phyloP scores from a whole-genome alignment of 169 alveolate species.

The Neospora caninum region DNA sequence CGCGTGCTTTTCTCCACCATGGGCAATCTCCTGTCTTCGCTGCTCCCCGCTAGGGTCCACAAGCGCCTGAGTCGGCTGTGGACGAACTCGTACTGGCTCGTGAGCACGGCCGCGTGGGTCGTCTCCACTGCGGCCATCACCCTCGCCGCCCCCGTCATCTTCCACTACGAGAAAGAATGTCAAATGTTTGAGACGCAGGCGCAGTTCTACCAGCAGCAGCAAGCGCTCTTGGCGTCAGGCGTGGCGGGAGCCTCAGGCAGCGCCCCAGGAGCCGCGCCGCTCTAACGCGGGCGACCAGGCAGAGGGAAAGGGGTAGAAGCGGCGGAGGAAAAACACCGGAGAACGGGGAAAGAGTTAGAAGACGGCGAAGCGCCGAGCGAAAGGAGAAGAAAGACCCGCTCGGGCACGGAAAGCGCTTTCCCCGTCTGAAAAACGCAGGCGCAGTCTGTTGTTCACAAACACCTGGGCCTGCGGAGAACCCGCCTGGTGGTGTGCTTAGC shows the following conservation, averaged over 20 bases:
- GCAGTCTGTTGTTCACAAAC: too few species aligned
- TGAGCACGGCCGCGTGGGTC: constrained; percentile 69
- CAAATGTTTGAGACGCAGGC: constrained; percentile 78
- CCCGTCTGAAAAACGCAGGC: too few species aligned
- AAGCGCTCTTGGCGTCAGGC: constrained; percentile 30
- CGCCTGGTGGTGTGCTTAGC: too few species aligned
- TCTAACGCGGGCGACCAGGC: not conserved
- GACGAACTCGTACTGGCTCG: constrained; percentile 39
- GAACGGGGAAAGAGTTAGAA: too few species aligned
- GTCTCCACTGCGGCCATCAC: constrained; percentile 67
- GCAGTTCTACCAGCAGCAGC: constrained; percentile 70
- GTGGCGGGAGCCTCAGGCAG: constrained; percentile 54
- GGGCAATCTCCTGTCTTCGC: constrained; percentile 27
- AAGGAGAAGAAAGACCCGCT: too few species aligned
- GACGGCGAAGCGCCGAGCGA: too few species aligned
- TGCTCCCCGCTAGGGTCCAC: constrained; percentile 18
- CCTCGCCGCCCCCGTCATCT: constrained; percentile 75
- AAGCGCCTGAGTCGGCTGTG: constrained; percentile 50
- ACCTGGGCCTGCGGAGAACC: too few species aligned
- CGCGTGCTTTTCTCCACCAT: not conserved
- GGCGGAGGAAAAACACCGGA: too few species aligned
- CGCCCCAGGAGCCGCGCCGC: constrained; percentile 1
- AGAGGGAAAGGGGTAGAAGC: too few species aligned
- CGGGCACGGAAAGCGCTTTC: too few species aligned
- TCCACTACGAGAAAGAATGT: constrained; percentile 77